A percentile compares a stretch with the other conserved stretches of the same genome.
Evolutionary conservation across 306 rosid species (phyloP).

Genomic region (Pyrus pyrifolia): DNA sequence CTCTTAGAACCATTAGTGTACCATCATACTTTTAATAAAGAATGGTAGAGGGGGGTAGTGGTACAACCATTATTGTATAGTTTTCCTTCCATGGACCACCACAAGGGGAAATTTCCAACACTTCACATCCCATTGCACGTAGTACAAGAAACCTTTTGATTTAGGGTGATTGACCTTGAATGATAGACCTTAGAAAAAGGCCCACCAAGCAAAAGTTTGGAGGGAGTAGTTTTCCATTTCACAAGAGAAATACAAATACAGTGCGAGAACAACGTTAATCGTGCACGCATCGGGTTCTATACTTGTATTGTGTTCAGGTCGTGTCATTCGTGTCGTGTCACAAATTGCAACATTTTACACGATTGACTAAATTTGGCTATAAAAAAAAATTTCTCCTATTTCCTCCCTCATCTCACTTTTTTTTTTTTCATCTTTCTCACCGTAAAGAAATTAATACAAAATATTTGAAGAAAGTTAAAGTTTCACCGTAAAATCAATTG

Average conservation of each 20-base stretch:
- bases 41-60: neutral
- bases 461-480: too few species aligned
- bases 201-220: neutral
- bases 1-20: too few species aligned
- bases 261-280: neutral
- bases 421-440: too few species aligned
- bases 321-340: neutral
- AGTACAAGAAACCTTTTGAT: neutral
- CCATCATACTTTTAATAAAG: neutral
- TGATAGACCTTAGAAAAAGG: neutral
- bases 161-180: neutral
- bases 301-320: neutral
- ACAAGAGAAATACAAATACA: neutral
- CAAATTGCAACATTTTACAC: neutral
- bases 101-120: neutral
- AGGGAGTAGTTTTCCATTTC: neutral
- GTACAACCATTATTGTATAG: neutral
- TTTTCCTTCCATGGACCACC: neutral
- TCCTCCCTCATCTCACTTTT: too few species aligned
- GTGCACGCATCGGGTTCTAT: neutral
- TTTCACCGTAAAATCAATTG: too few species aligned
- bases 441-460: too few species aligned
- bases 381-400: neutral
- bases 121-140: neutral
- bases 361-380: neutral